Evolutionary conservation across 148 eudicot species (phyloP), one percentile per base, ranked within the genome.

Genomic region (Polygonum maritimum): DNA sequence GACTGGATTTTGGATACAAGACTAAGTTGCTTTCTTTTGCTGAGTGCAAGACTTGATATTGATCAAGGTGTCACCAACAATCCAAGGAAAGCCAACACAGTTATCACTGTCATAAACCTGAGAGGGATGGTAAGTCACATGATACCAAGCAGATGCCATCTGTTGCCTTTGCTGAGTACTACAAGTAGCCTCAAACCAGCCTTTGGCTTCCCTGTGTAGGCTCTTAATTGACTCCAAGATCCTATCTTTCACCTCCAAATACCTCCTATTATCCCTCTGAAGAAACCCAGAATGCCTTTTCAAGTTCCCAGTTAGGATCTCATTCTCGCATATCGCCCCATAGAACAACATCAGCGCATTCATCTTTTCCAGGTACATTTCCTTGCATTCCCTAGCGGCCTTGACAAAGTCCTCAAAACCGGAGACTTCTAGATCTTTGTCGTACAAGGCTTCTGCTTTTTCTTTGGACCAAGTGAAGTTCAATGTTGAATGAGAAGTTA

Each of bases 71-170:
- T 90, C 90, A 36, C 94, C 96, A 8, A 89, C 80, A 47, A 86
- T 86, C 98, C 98, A 95, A 0, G 98, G 98, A 80, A 95, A 95
- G 14, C 98, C 86, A 74, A 95, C 75, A 81, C 96, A 95, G 54
- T 88, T 84, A 22, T 48, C 70, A 48, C 96, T 87, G 78, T 80
- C 92, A 26, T 85, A 75, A 40, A 83, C 85, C 40, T 88, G 83
- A 54, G 81, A 77, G 2, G 91, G 89, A 76, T 92, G 94, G 75
- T 94, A 94, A 35, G 97, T 85, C 13, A 94, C 93, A 71, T 90
- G 82, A 80, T 94, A 94, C 98, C 98, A 94, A 31, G 98, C 98
- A 1, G 98, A 88, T 0, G 98, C 97, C 94, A 94, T 44, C 79
- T 80, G 86, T 79, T 79, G 80, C 26, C 83, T 81, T 35, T 90